These are phyloP conservation scores for Auriscalpium microsporum DNA, from an alignment of 768 basidiomycete species.

Conservation along the genomic window DNA sequence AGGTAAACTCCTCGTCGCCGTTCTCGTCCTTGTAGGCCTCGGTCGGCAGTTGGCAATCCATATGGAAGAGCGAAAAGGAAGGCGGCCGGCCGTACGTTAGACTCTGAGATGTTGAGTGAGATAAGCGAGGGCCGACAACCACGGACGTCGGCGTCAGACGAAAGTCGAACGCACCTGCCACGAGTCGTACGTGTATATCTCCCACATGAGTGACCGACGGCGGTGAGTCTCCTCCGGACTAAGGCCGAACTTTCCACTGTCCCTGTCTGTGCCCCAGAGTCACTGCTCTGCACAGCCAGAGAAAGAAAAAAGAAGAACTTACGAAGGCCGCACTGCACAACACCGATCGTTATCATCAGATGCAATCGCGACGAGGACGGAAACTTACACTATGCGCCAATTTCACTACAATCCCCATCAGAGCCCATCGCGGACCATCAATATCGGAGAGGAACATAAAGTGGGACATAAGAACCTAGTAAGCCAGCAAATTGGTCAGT, in stretches of 20 bases:
- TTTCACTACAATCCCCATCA: constrained; percentile 66
- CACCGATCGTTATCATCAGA: constrained; percentile 13
- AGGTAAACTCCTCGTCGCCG: constrained; percentile 54
- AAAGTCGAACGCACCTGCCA: constrained; percentile 45
- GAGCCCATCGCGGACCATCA: constrained; percentile 56
- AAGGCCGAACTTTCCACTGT: constrained; percentile 58
- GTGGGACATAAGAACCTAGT: constrained; percentile 47
- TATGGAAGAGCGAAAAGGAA: constrained; percentile 39
- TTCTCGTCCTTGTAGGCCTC: constrained; percentile 42
- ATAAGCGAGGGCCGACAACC: background rate
- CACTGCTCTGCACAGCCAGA: constrained; percentile 1
- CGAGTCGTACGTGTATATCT: constrained; percentile 58
- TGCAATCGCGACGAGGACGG: constrained; percentile 10
- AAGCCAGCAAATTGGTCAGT: background rate
- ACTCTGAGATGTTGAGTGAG: constrained; percentile 34
- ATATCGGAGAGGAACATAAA: constrained; percentile 39
- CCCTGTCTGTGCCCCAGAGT: constrained; percentile 42
- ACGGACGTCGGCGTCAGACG: background rate
- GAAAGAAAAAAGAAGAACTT: constrained; percentile 38
- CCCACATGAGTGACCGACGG: constrained; percentile 55
- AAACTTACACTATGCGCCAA: constrained; percentile 54
- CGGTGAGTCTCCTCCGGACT: constrained; percentile 46
- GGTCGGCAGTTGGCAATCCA: constrained; percentile 23
- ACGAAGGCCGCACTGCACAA: constrained; percentile 13
- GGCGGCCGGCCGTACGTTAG: constrained; percentile 66